A percentile compares a stretch with the other conserved stretches of the same genome.
Evolutionary conservation across 2,329 filamentous ascomycete genomes (phyloP).

Genomic region (Shiraia sp.): DNA sequence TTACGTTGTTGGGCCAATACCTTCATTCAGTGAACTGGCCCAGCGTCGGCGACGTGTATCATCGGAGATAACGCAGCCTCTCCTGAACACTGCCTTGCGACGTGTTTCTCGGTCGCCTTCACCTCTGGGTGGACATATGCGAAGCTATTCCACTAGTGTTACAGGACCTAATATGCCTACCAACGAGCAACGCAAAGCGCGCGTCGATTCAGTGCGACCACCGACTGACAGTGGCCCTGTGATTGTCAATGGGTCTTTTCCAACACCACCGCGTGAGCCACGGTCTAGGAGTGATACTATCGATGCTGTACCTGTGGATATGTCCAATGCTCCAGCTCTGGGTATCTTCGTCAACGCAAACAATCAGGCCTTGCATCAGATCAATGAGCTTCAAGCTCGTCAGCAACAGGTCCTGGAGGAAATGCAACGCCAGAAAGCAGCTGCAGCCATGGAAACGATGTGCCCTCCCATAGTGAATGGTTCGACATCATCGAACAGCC

Average conservation of each 20-base stretch:
- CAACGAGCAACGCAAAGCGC: constrained; percentile 29
- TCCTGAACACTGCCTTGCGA: constrained; percentile 42
- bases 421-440: constrained; percentile 35
- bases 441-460: constrained; percentile 14
- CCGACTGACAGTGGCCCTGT: constrained; percentile 38
- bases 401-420: constrained; percentile 39
- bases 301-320: constrained; percentile 27
- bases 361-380: constrained; percentile 27
- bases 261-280: constrained; percentile 30
- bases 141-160: constrained; percentile 45
- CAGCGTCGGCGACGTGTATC: constrained; percentile 48
- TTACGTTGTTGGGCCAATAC: constrained; percentile 41
- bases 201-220: constrained; percentile 32
- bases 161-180: constrained; percentile 12
- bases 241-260: constrained; percentile 47
- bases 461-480: constrained; percentile 31
- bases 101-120: constrained; percentile 52
- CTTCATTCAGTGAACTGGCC: constrained; percentile 47
- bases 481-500: constrained; percentile 21
- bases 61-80: constrained; percentile 46
- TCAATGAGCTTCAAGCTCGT: constrained; percentile 32
- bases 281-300: constrained; percentile 29
- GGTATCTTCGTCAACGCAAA: constrained; percentile 31
- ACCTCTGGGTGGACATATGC: constrained; percentile 48
- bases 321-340: constrained; percentile 19